phyloP scores from a whole-genome alignment of 1,139 yeast species.

The Zygoascus hellenicus region DNA sequence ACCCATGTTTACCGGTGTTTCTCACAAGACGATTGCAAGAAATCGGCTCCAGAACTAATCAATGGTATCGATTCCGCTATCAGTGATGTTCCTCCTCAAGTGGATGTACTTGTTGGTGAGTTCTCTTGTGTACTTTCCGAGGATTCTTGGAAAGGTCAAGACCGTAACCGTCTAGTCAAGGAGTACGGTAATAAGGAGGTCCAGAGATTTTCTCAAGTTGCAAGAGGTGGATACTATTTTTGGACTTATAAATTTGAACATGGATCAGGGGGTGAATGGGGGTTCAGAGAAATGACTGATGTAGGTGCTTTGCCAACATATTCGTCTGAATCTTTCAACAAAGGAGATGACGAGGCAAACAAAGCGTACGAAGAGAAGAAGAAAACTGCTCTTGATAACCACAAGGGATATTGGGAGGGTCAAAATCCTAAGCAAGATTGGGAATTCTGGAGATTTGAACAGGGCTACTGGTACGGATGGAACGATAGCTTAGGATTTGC shows the following conservation, averaged over 20 bases:
- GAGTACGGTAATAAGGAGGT: slow-evolving; percentile 42
- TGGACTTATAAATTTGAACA: slow-evolving; percentile 87
- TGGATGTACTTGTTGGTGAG: slow-evolving; percentile 79
- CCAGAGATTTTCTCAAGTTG: slow-evolving; percentile 44
- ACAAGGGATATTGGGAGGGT: slow-evolving; percentile 62
- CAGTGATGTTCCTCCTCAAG: slow-evolving; percentile 35
- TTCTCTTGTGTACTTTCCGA: slow-evolving; percentile 84
- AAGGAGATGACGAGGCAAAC: slow-evolving; percentile 34
- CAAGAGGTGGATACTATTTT: slow-evolving; percentile 68
- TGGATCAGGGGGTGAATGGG: slow-evolving; percentile 98
- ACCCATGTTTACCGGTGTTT: slow-evolving; percentile 85
- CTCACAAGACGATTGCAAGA: slow-evolving; percentile 63
- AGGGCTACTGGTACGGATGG: slow-evolving; percentile 74
- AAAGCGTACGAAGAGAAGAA: slow-evolving; percentile 38
- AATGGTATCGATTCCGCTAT: slow-evolving; percentile 50
- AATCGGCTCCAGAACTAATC: slow-evolving; percentile 60
- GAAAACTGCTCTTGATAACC: slow-evolving; percentile 41
- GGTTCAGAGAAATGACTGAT: slow-evolving; percentile 70
- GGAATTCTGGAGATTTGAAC: slow-evolving; percentile 76
- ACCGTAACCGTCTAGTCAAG: slow-evolving; percentile 41
- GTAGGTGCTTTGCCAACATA: slow-evolving; percentile 51
- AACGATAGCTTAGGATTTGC: slow-evolving; percentile 64
- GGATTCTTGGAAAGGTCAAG: slow-evolving; percentile 54
- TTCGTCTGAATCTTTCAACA: slow-evolving; percentile 17
- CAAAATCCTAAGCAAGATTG: slow-evolving; percentile 54